Conservation (phyloP, 768 basidiomycete genomes). For the Xerocomellus chrysenteron region DNA sequence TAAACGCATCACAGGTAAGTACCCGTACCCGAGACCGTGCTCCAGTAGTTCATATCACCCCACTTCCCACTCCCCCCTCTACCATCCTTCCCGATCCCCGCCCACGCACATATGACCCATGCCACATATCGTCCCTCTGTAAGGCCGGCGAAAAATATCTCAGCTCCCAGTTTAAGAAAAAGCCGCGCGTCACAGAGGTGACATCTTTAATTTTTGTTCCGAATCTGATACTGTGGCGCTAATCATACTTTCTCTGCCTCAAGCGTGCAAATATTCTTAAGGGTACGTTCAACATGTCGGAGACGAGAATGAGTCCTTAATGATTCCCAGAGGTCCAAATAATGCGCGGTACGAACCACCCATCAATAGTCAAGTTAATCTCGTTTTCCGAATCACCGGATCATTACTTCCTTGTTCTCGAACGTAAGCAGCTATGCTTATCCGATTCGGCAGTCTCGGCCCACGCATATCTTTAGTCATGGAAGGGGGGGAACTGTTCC, state of each 20-base stretch:
- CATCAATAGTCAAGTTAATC: conserved; percentile 88
- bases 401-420: conserved; percentile 92
- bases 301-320: not conserved
- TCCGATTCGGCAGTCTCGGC: not conserved
- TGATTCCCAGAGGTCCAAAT: conserved; percentile 86
- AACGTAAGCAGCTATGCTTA: conserved; percentile 54
- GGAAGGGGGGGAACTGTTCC: conserved; percentile 98
- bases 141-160: conserved; percentile 93
- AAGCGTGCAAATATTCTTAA: conserved; percentile 98
- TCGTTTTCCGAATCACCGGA: conserved; percentile 92
- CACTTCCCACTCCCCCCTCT: not conserved
- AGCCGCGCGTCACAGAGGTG: conserved; percentile 98
- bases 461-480: conserved; percentile 57
- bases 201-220: conserved; percentile 22
- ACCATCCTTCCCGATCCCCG: conserved; percentile 23
- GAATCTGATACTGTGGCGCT: conserved; percentile 17
- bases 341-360: conserved; percentile 93
- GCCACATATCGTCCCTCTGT: conserved; percentile 30
- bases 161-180: conserved; percentile 93
- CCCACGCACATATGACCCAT: conserved; percentile 12
- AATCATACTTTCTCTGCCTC: conserved; percentile 14
- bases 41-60: conserved; percentile 31
- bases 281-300: conserved; percentile 42
- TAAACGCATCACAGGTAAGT: conserved; percentile 89
- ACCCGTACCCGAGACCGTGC: conserved; percentile 11